These are phyloP conservation scores for Oxytropis ochrocephala DNA, from an alignment of 306 rosid species.

Conservation along the genomic window DNA sequence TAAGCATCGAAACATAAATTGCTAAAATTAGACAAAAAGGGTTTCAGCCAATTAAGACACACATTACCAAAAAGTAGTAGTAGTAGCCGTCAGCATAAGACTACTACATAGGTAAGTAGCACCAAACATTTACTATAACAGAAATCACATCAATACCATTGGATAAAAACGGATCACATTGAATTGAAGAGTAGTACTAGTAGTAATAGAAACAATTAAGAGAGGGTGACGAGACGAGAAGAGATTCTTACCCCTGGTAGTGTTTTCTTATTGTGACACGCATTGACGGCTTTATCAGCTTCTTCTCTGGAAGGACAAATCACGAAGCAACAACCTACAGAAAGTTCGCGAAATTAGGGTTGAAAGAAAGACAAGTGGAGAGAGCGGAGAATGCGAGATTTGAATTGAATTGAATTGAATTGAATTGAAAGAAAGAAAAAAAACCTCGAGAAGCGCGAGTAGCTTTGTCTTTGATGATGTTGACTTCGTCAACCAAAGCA, in stretches of 20 bases:
- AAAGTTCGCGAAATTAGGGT: constrained; percentile 30
- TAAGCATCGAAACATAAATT: not conserved
- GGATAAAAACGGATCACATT: constrained; percentile 15
- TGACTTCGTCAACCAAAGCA: constrained; percentile 90
- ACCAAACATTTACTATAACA: not conserved
- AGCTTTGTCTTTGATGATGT: constrained; percentile 91
- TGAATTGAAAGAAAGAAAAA: not conserved
- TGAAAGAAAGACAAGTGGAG: not conserved
- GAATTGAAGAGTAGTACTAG: not conserved
- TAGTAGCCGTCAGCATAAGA: not conserved
- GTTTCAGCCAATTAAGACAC: constrained; percentile 20
- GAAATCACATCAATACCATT: not conserved
- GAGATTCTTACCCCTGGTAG: constrained; percentile 53
- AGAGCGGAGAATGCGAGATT: constrained; percentile 15
- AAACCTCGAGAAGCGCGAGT: constrained; percentile 91
- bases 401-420: not conserved
- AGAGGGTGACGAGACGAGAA: not conserved
- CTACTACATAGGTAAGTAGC: not conserved
- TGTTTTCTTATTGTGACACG: constrained; percentile 89
- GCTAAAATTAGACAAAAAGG: constrained; percentile 15
- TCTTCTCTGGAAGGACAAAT: constrained; percentile 90
- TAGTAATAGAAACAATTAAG: not conserved
- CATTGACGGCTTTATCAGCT: constrained; percentile 96
- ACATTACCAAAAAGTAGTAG: not conserved
- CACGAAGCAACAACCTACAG: constrained; percentile 84